Percentiles rank a stretch among this genome's conserved stretches.
These are phyloP conservation scores for Galeopsis tetrahit DNA, from an alignment of 257 asterid genomes.

Conservation along the genomic window DNA sequence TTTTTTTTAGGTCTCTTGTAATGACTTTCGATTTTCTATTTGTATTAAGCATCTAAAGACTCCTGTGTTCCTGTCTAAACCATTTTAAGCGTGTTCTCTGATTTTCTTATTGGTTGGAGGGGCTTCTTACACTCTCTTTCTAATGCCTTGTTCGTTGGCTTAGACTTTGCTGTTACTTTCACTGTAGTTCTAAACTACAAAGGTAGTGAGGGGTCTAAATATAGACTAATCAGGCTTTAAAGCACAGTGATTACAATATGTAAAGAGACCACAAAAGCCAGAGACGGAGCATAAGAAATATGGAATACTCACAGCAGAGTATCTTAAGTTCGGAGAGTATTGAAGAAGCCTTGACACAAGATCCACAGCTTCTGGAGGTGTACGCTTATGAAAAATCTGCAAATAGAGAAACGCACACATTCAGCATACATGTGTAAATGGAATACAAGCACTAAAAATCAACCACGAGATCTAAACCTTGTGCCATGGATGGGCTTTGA, in stretches of 20 bases:
- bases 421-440: slow-evolving; percentile 3
- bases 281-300: slow-evolving; percentile 2
- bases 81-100: neutral
- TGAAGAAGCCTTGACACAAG: slow-evolving; percentile 90
- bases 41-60: neutral
- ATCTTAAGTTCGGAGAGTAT: slow-evolving; percentile 85
- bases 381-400: slow-evolving; percentile 81
- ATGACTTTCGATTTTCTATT: neutral
- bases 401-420: slow-evolving; percentile 4
- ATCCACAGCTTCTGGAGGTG: slow-evolving; percentile 91
- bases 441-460: slow-evolving; percentile 1
- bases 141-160: neutral
- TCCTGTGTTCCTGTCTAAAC: neutral
- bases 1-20: neutral
- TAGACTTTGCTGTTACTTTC: neutral
- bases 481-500: slow-evolving; percentile 96
- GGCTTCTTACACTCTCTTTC: neutral
- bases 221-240: slow-evolving; percentile 1
- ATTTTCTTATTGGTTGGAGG: neutral
- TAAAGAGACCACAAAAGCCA: neutral
- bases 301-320: slow-evolving; percentile 72
- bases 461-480: slow-evolving; percentile 47
- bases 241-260: neutral
- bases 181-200: neutral
- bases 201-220: neutral